A percentile compares a stretch with the other conserved stretches of the same genome.
phyloP scores from a whole-genome alignment of 164 flowering plant species.

The Malania oleifera region DNA sequence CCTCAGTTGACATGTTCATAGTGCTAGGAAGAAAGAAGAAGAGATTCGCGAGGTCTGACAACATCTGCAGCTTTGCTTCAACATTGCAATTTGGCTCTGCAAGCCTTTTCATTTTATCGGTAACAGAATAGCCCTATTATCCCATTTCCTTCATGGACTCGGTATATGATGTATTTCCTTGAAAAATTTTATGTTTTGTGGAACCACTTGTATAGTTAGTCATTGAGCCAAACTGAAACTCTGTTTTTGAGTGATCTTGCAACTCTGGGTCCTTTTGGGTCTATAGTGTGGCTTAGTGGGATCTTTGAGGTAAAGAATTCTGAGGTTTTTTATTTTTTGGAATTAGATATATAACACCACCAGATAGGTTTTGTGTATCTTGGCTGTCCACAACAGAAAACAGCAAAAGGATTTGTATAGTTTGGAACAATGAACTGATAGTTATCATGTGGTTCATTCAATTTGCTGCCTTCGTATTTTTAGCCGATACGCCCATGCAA shows the following conservation, averaged over 20 bases:
- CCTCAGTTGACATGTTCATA: constrained; percentile 19
- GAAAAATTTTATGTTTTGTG: neutral
- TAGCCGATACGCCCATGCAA: too few species aligned
- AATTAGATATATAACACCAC: too few species aligned
- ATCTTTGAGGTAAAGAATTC: neutral
- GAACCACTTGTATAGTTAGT: neutral
- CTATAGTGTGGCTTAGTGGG: neutral
- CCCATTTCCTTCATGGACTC: neutral
- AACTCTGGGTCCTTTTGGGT: neutral
- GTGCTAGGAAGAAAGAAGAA: neutral
- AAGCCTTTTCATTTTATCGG: neutral
- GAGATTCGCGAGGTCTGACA: neutral
- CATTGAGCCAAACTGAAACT: neutral
- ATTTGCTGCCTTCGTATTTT: too few species aligned
- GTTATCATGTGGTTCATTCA: too few species aligned
- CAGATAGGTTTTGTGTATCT: too few species aligned
- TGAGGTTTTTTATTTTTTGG: neutral
- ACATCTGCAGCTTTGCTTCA: neutral
- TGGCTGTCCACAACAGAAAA: too few species aligned
- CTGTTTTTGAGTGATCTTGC: neutral
- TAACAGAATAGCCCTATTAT: neutral
- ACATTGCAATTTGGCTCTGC: too few species aligned
- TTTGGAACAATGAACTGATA: too few species aligned
- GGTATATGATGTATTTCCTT: neutral
- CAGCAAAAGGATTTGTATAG: too few species aligned